Conservation (phyloP, 2,329 filamentous ascomycete species). For the Chalaropsis ovoidea region DNA sequence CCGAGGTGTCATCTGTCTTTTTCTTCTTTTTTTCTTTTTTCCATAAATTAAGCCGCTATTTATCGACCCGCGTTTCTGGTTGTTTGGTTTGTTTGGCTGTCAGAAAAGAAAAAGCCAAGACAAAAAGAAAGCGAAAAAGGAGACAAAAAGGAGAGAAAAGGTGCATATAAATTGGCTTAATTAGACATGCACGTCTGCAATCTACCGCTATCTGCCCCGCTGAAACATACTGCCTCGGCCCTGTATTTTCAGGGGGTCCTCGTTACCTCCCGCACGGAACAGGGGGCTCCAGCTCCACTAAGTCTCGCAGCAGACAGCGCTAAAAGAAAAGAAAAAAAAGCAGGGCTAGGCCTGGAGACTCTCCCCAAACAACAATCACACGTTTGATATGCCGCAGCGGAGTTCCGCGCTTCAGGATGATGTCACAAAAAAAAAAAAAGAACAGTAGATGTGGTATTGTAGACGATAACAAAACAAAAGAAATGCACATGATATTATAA, state of each 20-base stretch:
- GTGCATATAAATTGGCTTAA: neutral
- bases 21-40: neutral
- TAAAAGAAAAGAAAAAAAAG: neutral
- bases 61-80: no score
- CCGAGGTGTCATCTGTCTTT: neutral
- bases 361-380: neutral
- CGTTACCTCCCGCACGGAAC: no score
- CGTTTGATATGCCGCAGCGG: conserved; percentile 2
- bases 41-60: neutral
- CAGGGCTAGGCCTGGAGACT: neutral
- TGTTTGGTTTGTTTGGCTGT: no score
- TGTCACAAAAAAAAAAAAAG: neutral
- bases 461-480: conserved; percentile 12
- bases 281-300: no score
- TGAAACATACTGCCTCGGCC: no score
- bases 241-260: no score
- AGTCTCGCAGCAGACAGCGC: neutral
- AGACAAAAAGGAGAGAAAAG: neutral
- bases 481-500: conserved; percentile 13
- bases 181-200: neutral
- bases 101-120: neutral
- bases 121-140: neutral
- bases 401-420: neutral
- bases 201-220: no score
- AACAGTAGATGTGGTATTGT: neutral